Base-by-base conservation (phyloP, 1,139 yeast genomes). In the Taphrina sp. region DNA sequence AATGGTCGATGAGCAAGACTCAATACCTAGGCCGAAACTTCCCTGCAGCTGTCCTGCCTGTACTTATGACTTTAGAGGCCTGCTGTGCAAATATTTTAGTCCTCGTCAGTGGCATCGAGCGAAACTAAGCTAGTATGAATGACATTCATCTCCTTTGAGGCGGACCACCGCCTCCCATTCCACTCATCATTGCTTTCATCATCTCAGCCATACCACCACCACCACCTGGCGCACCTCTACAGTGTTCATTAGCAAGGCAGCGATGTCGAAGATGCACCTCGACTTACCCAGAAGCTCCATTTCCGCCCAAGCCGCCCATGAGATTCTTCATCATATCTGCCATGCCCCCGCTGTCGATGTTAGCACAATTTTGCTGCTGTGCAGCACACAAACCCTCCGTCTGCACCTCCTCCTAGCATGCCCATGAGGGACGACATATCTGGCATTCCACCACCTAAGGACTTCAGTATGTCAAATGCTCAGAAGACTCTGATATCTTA, bases 391-490 rank as follows among this genome's bases (percentile, higher is more conserved):
- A 12, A 7, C 12, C 26, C 47, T 5, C 36, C 47, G 20, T 38
- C 47, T 2, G 38, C 47, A 17, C 47, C 47, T 10, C 47, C 47
- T 8, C 54, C 31, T 10, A 49, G 39, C 54, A 49, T 49, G 14
- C 46, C 36, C 54, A 49, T 49, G 34, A 49, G 54, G 7, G 44
- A 42, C n/a, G 54, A 49, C 54, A 49, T 49, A 29, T 49, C 54
- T 16, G 54, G 54, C 54, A 49, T 49, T 10, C 54, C 56, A 2
- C 49, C 56, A 19, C 55, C 55, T 20, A 16, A n/a, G n/a, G n/a
- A n/a, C n/a, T n/a, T n/a, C n/a, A n/a, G n/a, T n/a, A n/a, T n/a
- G n/a, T n/a, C n/a, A n/a, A n/a, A n/a, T n/a, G n/a, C n/a, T n/a
- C n/a, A n/a, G n/a, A n/a, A n/a, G n/a, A n/a, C n/a, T n/a, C n/a